A percentile compares a stretch with the other conserved stretches of the same genome.
Conservation (phyloP, 2,329 filamentous ascomycete genomes). For the Uncinocarpus reesii region DNA sequence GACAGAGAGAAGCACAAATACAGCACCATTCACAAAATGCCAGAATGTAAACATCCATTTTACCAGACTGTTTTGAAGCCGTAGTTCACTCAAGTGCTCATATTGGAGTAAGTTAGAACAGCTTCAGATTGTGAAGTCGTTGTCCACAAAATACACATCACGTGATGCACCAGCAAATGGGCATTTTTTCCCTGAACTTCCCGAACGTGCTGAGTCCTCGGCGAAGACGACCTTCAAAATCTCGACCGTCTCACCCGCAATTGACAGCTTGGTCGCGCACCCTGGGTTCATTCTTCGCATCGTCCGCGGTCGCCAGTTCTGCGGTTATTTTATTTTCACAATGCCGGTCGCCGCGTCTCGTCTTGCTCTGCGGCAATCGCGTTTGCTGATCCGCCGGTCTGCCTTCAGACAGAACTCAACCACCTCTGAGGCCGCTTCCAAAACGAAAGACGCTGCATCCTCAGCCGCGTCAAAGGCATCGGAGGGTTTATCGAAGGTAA, state of each 20-base stretch:
- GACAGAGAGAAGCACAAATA: no score
- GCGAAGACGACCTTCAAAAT: constrained; percentile 21
- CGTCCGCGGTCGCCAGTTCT: constrained; percentile 14
- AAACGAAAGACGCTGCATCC: constrained; percentile 37
- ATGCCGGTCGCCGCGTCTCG: constrained; percentile 38
- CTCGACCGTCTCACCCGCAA: constrained; percentile 28
- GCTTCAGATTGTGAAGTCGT: no score
- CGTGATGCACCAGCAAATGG: constrained; percentile 7
- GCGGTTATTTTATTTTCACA: constrained; percentile 22
- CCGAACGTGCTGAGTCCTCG: constrained; percentile 19
- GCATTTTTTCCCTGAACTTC: constrained; percentile 32
- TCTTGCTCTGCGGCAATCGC: constrained; percentile 39
- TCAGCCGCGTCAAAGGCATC: constrained; percentile 53
- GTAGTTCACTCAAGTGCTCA: no score
- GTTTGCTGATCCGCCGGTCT: constrained; percentile 38
- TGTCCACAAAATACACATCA: constrained; percentile 1
- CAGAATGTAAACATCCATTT: no score
- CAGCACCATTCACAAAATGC: no score
- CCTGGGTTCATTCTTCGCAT: constrained; percentile 21
- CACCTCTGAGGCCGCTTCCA: constrained; percentile 36
- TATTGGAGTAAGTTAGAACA: no score
- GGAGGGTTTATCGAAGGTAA: constrained; percentile 72
- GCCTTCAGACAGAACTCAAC: constrained; percentile 40
- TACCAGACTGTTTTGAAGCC: no score
- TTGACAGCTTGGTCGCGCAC: constrained; percentile 31